phyloP scores from a whole-genome alignment of 257 asterid species.

The Rhazya stricta region DNA sequence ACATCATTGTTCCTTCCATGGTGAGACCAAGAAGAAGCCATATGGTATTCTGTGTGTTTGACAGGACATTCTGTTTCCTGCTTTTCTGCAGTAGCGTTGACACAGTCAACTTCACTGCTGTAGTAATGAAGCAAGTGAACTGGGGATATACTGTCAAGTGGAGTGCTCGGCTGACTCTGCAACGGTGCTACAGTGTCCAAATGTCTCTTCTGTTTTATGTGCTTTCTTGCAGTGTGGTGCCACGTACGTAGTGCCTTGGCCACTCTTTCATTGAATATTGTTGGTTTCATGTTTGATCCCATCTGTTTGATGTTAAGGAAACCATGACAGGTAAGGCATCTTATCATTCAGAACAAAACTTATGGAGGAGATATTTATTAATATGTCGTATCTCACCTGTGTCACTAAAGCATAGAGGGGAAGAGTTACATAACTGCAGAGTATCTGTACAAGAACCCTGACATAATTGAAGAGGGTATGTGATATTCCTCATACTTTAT shows the following conservation, averaged over 20 bases:
- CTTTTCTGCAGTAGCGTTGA: constrained; percentile 6
- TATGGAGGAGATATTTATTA: background rate
- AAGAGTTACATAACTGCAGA: constrained; percentile 64
- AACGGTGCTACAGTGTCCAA: constrained; percentile 22
- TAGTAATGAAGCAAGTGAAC: constrained; percentile 29
- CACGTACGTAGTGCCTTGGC: constrained; percentile 45
- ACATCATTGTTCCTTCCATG: background rate
- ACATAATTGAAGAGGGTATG: background rate
- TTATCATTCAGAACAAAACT: background rate
- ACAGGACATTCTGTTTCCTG: constrained; percentile 22
- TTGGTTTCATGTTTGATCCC: constrained; percentile 64
- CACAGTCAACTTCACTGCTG: constrained; percentile 23
- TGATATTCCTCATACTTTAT: background rate
- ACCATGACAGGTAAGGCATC: background rate
- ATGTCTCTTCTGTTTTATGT: constrained; percentile 31
- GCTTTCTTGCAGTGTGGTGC: constrained; percentile 52
- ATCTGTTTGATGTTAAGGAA: constrained; percentile 28
- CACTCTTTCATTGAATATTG: constrained; percentile 50
- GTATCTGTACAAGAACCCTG: constrained; percentile 50
- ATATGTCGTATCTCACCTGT: constrained; percentile 32
- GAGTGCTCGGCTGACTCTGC: constrained; percentile 40
- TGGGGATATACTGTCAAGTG: constrained; percentile 30
- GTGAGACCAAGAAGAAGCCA: background rate
- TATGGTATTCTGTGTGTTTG: background rate
- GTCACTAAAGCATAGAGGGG: constrained; percentile 65